Evolutionary conservation across 2,329 filamentous ascomycete genomes (phyloP).

Genomic region (Penicillium sclerotiorum): DNA sequence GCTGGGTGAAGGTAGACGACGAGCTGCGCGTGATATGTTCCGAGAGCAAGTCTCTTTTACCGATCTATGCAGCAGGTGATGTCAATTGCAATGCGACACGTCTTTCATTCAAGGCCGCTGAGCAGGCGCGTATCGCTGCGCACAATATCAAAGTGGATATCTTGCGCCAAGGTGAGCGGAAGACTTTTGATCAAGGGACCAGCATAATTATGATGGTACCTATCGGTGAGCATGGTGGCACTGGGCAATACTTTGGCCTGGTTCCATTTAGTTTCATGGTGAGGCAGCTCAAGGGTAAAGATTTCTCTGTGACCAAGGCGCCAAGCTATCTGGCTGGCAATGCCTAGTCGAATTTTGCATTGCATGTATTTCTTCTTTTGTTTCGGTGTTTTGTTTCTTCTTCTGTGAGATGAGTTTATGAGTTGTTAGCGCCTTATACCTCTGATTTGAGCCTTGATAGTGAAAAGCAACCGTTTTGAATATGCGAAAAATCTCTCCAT

Average conservation of each 20-base stretch:
- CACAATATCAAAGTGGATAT: conserved; percentile 34
- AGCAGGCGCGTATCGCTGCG: conserved; percentile 30
- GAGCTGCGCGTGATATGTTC: conserved; percentile 29
- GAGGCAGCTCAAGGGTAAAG: conserved; percentile 47
- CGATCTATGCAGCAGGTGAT: conserved; percentile 36
- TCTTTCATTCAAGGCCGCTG: conserved; percentile 28
- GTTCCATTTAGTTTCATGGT: conserved; percentile 45
- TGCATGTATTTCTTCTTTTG: neutral
- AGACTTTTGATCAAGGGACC: conserved; percentile 26
- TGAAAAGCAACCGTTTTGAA: neutral
- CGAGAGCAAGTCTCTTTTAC: conserved; percentile 7
- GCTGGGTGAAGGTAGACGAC: conserved; percentile 53
- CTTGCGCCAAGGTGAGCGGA: conserved; percentile 17
- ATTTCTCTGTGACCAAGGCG: conserved; percentile 41
- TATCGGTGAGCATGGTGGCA: conserved; percentile 29
- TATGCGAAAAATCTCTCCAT: too few species aligned
- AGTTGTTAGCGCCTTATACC: conserved; percentile 2
- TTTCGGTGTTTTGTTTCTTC: neutral
- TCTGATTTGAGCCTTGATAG: too few species aligned
- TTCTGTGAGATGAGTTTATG: neutral
- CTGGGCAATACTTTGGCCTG: conserved; percentile 38
- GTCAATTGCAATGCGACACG: conserved; percentile 33
- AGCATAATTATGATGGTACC: conserved; percentile 34
- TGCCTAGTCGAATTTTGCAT: conserved; percentile 2
- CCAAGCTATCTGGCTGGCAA: conserved; percentile 14